A percentile compares a stretch with the other conserved stretches of the same genome.
Conservation (phyloP, 148 eudicot species). For the Dysphania ambrosioides region DNA sequence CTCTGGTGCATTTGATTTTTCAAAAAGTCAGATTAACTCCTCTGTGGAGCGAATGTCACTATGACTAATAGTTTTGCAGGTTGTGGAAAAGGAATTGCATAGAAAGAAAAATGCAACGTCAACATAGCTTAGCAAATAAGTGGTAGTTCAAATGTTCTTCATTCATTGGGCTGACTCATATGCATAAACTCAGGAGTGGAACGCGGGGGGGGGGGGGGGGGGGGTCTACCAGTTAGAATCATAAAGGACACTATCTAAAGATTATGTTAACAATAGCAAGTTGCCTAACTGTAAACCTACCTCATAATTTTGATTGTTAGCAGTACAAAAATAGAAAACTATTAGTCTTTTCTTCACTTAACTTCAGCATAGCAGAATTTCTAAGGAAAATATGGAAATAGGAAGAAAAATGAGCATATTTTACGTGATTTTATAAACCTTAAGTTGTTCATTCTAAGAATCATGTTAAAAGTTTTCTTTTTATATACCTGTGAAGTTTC, state of each 20-base stretch:
- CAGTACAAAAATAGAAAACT: background rate
- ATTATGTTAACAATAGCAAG: no score
- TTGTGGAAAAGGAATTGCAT: no score
- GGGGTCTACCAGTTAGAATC: background rate
- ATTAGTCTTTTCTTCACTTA: background rate
- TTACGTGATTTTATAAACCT: background rate
- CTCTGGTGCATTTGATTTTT: background rate
- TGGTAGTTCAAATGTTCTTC: background rate
- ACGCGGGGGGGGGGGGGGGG: no score
- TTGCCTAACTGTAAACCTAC: no score
- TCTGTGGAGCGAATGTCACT: background rate
- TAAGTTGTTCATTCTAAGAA: background rate
- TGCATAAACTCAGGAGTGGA: no score
- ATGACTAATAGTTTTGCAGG: no score
- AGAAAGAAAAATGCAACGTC: no score
- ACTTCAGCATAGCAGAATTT: background rate
- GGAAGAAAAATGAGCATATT: conserved; percentile 7
- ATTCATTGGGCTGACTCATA: background rate
- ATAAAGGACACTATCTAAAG: background rate
- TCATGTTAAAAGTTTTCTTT: background rate
- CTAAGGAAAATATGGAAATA: background rate
- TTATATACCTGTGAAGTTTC: background rate
- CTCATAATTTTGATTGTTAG: no score
- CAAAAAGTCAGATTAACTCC: background rate
- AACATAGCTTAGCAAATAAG: conserved; percentile 5